These are phyloP conservation scores for Hypoxylon sp. DNA, from an alignment of 2,329 filamentous ascomycete genomes.

Conservation along the genomic window DNA sequence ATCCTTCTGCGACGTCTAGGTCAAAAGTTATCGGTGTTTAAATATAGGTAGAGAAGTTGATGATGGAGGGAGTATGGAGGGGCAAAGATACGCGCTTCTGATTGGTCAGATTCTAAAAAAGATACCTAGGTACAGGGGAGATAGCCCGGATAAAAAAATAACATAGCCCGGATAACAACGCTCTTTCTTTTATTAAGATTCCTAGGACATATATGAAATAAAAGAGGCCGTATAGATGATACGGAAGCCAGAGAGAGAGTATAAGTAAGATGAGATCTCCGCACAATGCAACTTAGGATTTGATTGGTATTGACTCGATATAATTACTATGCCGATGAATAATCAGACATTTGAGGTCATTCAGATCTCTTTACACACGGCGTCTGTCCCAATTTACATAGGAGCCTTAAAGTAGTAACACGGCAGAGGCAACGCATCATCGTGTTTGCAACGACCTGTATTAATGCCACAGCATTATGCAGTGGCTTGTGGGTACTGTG, in stretches of 20 bases:
- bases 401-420: not conserved
- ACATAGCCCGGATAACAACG: too few species aligned
- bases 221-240: too few species aligned
- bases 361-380: not conserved
- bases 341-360: not conserved
- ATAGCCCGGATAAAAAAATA: too few species aligned
- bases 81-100: too few species aligned
- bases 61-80: too few species aligned
- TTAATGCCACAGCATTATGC: slow-evolving; percentile 2
- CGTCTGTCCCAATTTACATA: not conserved
- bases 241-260: too few species aligned
- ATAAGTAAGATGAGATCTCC: not conserved
- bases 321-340: not conserved
- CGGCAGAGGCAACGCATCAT: slow-evolving; percentile 7
- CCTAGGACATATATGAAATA: not conserved
- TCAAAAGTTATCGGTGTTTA: too few species aligned
- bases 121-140: too few species aligned
- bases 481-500: not conserved
- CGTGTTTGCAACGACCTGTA: not conserved
- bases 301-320: not conserved
- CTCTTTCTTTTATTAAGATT: too few species aligned
- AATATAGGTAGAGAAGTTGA: too few species aligned
- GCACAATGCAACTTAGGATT: not conserved
- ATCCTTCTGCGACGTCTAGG: too few species aligned
- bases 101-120: too few species aligned